phyloP scores from a whole-genome alignment of 768 basidiomycete species.

The Wakefieldia striispora region DNA sequence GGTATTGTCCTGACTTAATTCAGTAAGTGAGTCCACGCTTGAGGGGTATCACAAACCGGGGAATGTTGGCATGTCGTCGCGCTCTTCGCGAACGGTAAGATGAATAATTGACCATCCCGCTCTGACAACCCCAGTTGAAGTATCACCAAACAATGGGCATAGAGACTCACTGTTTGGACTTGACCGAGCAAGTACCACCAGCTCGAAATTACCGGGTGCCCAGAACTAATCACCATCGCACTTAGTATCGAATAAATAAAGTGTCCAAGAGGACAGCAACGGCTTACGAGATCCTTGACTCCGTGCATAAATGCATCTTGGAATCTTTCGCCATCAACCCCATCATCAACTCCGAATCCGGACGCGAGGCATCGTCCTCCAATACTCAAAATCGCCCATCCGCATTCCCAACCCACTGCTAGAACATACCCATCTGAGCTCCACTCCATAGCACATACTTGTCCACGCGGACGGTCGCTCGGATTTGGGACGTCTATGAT shows the following conservation, averaged over 20 bases:
- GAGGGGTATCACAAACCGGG: constrained; percentile 54
- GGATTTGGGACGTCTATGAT: constrained; percentile 60
- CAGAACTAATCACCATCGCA: constrained; percentile 63
- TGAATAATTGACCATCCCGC: constrained; percentile 70
- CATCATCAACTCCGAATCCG: constrained; percentile 67
- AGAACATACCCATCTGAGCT: constrained; percentile 94
- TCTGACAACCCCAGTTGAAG: constrained; percentile 34
- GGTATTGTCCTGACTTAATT: constrained; percentile 77
- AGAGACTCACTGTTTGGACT: constrained; percentile 46
- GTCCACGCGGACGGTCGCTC: constrained; percentile 56
- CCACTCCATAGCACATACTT: constrained; percentile 77
- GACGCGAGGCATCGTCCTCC: constrained; percentile 85
- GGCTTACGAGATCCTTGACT: constrained; percentile 63
- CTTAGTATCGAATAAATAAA: constrained; percentile 1
- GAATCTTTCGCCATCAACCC: constrained; percentile 55
- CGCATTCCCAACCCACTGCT: constrained; percentile 86
- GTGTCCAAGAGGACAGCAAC: neutral
- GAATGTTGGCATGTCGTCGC: constrained; percentile 89
- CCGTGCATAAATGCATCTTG: constrained; percentile 88
- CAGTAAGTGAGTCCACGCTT: neutral
- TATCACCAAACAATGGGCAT: neutral
- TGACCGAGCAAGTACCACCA: constrained; percentile 67
- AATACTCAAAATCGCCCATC: constrained; percentile 90
- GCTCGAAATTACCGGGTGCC: constrained; percentile 89
- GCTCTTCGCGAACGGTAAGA: constrained; percentile 92